A percentile compares a stretch with the other conserved stretches of the same genome.
Conservation (phyloP, 2,329 filamentous ascomycete species). For the Penicillium sp. region DNA sequence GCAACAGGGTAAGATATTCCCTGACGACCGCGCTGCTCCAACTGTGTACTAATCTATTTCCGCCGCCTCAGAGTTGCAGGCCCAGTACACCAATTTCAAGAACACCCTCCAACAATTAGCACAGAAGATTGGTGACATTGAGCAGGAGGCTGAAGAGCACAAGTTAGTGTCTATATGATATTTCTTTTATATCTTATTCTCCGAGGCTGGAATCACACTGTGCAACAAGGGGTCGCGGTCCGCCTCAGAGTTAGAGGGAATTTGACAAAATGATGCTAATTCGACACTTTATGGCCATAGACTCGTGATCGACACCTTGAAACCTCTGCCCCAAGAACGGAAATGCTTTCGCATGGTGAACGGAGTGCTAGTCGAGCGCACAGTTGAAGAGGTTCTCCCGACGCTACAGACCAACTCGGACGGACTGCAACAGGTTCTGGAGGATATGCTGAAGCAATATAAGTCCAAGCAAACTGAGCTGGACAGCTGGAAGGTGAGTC, state of each 20-base stretch:
- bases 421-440: constrained; percentile 87
- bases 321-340: constrained; percentile 77
- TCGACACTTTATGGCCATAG: constrained; percentile 48
- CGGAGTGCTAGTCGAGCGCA: constrained; percentile 90
- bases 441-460: constrained; percentile 95
- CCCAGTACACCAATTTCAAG: constrained; percentile 58
- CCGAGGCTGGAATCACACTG: neutral
- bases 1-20: constrained; percentile 46
- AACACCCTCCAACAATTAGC: constrained; percentile 85
- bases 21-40: neutral
- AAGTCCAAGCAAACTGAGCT: constrained; percentile 91
- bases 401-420: constrained; percentile 92
- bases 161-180: constrained; percentile 64
- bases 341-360: constrained; percentile 99
- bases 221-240: neutral
- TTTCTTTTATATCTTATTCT: neutral
- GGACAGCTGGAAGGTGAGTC: constrained; percentile 93
- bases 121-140: constrained; percentile 94
- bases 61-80: constrained; percentile 43
- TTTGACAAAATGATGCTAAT: constrained; percentile 15
- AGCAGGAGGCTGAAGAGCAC: constrained; percentile 96
- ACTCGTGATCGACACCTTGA: constrained; percentile 88
- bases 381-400: constrained; percentile 87
- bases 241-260: neutral
- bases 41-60: constrained; percentile 7